These are phyloP conservation scores for Trichosanthes cucumerina DNA, from an alignment of 306 rosid species.

Conservation along the genomic window DNA sequence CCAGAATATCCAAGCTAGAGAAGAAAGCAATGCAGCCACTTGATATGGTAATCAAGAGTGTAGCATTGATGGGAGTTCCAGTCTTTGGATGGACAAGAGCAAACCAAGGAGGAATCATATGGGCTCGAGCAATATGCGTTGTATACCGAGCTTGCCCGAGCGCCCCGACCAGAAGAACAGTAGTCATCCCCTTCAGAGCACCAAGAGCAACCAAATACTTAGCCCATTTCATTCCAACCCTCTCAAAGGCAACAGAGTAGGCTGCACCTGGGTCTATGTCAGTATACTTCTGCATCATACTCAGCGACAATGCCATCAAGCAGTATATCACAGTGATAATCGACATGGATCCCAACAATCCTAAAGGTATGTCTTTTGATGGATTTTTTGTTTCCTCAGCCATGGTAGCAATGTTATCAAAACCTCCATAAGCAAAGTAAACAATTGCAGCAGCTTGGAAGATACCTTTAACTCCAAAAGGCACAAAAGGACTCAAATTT, in stretches of 20 bases:
- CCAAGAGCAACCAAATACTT: conserved; percentile 63
- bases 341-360: conserved; percentile 63
- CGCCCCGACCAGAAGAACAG: conserved; percentile 54
- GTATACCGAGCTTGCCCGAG: conserved; percentile 46
- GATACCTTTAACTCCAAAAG: conserved; percentile 44
- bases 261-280: conserved; percentile 48
- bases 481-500: conserved; percentile 50
- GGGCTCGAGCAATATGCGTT: conserved; percentile 72
- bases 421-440: conserved; percentile 72
- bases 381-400: conserved; percentile 74
- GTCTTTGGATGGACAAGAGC: conserved; percentile 71
- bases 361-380: conserved; percentile 58
- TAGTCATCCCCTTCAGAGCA: conserved; percentile 70
- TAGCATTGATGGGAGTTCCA: conserved; percentile 73
- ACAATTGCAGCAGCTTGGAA: conserved; percentile 63
- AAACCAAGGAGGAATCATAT: conserved; percentile 79
- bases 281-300: conserved; percentile 72
- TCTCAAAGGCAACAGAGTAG: conserved; percentile 53
- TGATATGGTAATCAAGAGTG: conserved; percentile 37
- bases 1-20: conserved; percentile 43
- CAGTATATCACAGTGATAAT: conserved; percentile 52
- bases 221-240: conserved; percentile 73
- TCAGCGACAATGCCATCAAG: conserved; percentile 55
- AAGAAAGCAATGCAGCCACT: conserved; percentile 52
- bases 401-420: conserved; percentile 57